A percentile compares a stretch with the other conserved stretches of the same genome.
Conservation (phyloP, 805 yeast genomes). For the Martiniozyma abietophila region DNA sequence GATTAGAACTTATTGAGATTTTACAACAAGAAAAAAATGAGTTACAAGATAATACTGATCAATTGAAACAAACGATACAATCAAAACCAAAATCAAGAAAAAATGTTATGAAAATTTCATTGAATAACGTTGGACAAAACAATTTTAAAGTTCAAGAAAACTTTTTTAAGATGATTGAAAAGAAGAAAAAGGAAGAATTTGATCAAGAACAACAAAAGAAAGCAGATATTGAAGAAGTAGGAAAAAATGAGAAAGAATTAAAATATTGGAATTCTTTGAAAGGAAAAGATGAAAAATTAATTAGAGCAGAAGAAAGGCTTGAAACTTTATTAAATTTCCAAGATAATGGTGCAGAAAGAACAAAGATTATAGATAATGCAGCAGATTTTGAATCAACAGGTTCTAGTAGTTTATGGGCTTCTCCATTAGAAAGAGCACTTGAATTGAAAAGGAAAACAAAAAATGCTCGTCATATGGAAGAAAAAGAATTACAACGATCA, state of each 20-base stretch:
- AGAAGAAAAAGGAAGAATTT: conserved; percentile 29
- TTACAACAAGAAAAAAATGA: conserved; percentile 45
- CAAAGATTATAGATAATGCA: conserved; percentile 86
- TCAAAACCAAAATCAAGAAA: conserved; percentile 22
- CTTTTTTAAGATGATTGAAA: conserved; percentile 52
- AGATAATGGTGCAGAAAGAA: conserved; percentile 79
- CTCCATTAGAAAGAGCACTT: conserved; percentile 77
- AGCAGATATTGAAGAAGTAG: conserved; percentile 30
- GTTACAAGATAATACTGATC: conserved; percentile 24
- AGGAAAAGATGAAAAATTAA: conserved; percentile 46
- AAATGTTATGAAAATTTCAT: conserved; percentile 44
- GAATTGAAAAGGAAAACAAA: conserved; percentile 82
- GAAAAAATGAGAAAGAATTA: conserved; percentile 34
- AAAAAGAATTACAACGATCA: conserved; percentile 42
- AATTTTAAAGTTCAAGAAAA: conserved; percentile 61
- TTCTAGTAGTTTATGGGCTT: conserved; percentile 65
- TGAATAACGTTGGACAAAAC: conserved; percentile 53
- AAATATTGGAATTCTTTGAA: conserved; percentile 33
- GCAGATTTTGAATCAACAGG: conserved; percentile 66
- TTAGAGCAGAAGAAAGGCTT: conserved; percentile 63
- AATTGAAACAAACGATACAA: conserved; percentile 10
- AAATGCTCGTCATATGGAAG: conserved; percentile 54
- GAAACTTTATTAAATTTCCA: conserved; percentile 73
- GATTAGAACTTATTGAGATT: conserved; percentile 42
- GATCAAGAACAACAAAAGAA: conserved; percentile 27